These are phyloP conservation scores for Paecilomyces dactylethromorphus DNA, from an alignment of 2,329 filamentous ascomycete genomes.

Conservation along the genomic window DNA sequence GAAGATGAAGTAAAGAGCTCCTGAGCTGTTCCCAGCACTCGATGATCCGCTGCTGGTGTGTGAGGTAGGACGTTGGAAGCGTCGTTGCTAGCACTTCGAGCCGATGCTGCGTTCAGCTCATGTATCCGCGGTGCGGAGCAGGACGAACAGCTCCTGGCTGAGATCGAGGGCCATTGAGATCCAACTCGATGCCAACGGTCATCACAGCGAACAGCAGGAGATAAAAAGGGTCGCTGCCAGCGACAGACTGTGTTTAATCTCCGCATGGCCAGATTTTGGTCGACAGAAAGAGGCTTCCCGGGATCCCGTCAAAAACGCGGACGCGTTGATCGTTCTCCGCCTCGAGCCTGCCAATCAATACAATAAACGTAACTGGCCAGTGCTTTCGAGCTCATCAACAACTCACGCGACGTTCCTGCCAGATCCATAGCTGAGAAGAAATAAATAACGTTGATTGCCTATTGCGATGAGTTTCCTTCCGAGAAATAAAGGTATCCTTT, in stretches of 20 bases:
- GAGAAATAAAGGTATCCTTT: not conserved
- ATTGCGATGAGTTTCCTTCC: not conserved
- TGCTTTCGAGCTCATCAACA: not conserved
- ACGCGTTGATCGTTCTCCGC: not conserved
- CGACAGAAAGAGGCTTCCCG: not conserved
- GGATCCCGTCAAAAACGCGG: not conserved
- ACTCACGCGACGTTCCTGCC: not conserved
- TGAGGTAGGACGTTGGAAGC: constrained; percentile 18
- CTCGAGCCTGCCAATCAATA: not conserved
- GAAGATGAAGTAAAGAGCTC: constrained; percentile 71
- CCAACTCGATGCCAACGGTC: constrained; percentile 1
- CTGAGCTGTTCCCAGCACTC: constrained; percentile 49
- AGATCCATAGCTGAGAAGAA: not conserved
- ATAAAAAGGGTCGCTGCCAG: constrained; percentile 8
- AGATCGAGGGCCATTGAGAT: constrained; percentile 16
- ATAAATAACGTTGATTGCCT: not conserved
- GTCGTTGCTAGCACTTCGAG: constrained; percentile 1
- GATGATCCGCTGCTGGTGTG: constrained; percentile 42
- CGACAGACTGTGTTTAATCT: constrained; percentile 7
- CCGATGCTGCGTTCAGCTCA: constrained; percentile 7
- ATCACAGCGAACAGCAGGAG: not conserved
- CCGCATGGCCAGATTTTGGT: constrained; percentile 5
- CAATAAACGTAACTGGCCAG: not conserved
- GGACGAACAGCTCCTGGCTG: constrained; percentile 18
- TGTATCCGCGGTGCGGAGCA: constrained; percentile 16